Evolutionary conservation across 2,329 filamentous ascomycete genomes (phyloP).

Genomic region (Neofusicoccum parvum): DNA sequence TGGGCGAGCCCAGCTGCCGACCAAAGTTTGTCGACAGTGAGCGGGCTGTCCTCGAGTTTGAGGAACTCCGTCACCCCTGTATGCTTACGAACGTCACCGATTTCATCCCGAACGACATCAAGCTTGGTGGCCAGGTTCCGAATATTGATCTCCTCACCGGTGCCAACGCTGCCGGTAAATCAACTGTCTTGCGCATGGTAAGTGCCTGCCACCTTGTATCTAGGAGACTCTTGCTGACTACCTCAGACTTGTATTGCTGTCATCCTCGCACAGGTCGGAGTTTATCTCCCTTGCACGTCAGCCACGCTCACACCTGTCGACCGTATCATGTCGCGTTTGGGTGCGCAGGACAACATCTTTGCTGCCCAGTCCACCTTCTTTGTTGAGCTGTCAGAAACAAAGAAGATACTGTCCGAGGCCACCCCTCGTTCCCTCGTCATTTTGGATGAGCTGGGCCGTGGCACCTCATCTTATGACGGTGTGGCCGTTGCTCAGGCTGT

Average conservation of each 20-base stretch:
- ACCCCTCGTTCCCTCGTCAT: constrained; percentile 94
- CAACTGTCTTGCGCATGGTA: constrained; percentile 92
- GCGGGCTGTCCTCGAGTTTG: constrained; percentile 85
- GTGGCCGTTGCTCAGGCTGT: constrained; percentile 96
- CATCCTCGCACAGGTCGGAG: constrained; percentile 96
- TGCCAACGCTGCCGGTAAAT: constrained; percentile 96
- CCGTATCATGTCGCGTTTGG: constrained; percentile 97
- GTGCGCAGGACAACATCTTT: constrained; percentile 98
- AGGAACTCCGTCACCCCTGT: constrained; percentile 91
- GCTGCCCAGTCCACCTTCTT: constrained; percentile 98
- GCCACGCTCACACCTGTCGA: constrained; percentile 88
- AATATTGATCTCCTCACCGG: constrained; percentile 93
- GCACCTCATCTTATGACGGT: constrained; percentile 93
- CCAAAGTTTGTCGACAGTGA: constrained; percentile 85
- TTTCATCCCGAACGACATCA: constrained; percentile 95
- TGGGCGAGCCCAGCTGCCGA: constrained; percentile 86
- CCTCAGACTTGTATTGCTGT: constrained; percentile 85
- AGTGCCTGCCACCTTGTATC: constrained; percentile 30
- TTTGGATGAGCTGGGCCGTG: constrained; percentile 91
- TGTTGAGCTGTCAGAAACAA: constrained; percentile 94
- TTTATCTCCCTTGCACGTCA: constrained; percentile 80
- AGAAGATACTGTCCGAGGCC: constrained; percentile 94
- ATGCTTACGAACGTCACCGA: constrained; percentile 87
- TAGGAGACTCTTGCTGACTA: constrained; percentile 30
- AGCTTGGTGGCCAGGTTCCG: constrained; percentile 75